Conservation (phyloP, 106 monocot genomes). For the Dendrobium catenatum region DNA sequence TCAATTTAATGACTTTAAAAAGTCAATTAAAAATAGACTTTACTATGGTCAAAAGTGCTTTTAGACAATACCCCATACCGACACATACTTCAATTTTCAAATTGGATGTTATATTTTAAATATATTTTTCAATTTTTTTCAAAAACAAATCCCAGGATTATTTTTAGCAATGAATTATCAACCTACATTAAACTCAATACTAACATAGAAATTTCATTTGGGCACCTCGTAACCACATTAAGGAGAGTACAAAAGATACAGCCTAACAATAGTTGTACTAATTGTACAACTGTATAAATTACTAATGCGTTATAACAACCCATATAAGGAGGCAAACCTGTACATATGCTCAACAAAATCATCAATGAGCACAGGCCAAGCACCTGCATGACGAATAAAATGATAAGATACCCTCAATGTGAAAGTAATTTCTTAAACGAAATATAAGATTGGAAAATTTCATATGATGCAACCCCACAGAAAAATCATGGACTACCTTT, state of each 20-base stretch:
- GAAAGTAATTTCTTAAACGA: background rate
- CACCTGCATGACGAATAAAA: slow-evolving; percentile 40
- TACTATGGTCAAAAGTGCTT: too few relatives aligned
- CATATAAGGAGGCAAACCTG: slow-evolving; percentile 37
- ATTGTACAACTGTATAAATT: background rate
- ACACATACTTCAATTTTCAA: too few relatives aligned
- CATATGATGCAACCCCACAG: background rate
- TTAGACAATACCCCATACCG: too few relatives aligned
- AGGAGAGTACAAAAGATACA: background rate
- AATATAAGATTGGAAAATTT: background rate
- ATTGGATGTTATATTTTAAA: too few relatives aligned
- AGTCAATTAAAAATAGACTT: too few relatives aligned
- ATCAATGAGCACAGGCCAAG: slow-evolving; percentile 92
- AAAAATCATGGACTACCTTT: slow-evolving; percentile 39
- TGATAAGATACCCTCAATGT: background rate
- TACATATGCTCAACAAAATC: slow-evolving; percentile 94
- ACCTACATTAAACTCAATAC: too few relatives aligned
- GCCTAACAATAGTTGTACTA: background rate
- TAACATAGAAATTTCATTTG: too few relatives aligned
- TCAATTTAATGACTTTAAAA: too few relatives aligned
- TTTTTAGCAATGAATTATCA: too few relatives aligned
- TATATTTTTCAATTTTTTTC: too few relatives aligned
- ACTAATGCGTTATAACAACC: background rate
- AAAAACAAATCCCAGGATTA: too few relatives aligned
- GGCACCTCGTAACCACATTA: too few relatives aligned